phyloP scores from a whole-genome alignment of 805 yeast genomes.

The Scheffersomyces stipitis region DNA sequence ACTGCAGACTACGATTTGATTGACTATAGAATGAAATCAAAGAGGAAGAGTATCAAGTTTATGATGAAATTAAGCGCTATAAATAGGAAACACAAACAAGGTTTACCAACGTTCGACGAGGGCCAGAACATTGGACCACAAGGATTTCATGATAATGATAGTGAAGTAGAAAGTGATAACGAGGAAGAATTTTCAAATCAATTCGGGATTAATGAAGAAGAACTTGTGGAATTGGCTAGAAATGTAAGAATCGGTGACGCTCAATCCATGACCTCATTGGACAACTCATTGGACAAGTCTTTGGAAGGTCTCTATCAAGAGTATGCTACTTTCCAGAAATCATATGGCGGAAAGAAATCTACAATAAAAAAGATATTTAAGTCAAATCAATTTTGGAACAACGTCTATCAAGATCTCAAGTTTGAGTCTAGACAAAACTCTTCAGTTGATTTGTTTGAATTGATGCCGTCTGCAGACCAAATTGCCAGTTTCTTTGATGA shows the following conservation, averaged over 20 bases:
- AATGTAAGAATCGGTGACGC: neutral
- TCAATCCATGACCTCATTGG: constrained; percentile 1
- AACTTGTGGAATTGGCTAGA: neutral
- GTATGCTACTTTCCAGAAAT: neutral
- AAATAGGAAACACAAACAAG: constrained; percentile 2
- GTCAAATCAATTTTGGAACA: constrained; percentile 25
- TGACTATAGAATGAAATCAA: constrained; percentile 4
- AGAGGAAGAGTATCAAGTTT: constrained; percentile 6
- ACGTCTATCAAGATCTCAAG: constrained; percentile 30
- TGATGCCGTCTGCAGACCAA: constrained; percentile 9
- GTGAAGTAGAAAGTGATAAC: constrained; percentile 7
- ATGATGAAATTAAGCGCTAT: constrained; percentile 8
- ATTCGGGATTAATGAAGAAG: neutral
- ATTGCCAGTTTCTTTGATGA: constrained; percentile 20
- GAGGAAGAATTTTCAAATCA: constrained; percentile 4
- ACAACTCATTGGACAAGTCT: neutral
- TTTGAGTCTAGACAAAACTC: constrained; percentile 12
- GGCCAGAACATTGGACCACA: neutral
- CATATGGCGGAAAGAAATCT: neutral
- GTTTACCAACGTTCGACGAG: constrained; percentile 7
- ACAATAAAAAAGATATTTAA: constrained; percentile 3
- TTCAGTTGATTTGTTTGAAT: constrained; percentile 7
- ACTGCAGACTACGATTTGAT: constrained; percentile 8
- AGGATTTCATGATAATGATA: constrained; percentile 2
- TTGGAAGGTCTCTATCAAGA: neutral